Conservation (phyloP, 305 asterid genomes). For the Fraxinus baroniana region DNA sequence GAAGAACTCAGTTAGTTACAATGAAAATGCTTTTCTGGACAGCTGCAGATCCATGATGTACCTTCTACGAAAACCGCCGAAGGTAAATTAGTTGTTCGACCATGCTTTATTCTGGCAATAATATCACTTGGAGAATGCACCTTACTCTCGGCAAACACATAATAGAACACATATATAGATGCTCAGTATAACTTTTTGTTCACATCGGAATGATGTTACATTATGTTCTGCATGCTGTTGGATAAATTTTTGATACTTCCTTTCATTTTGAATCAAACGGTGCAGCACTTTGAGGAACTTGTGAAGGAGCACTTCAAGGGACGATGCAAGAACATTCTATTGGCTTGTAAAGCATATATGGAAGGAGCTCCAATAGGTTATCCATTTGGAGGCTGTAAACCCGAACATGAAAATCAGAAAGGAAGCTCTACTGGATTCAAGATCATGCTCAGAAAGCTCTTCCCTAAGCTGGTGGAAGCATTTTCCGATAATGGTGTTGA, state of each 20-base stretch:
- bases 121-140: background rate
- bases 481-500: conserved; percentile 63
- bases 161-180: background rate
- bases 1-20: conserved; percentile 75
- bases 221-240: background rate
- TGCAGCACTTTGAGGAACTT: conserved; percentile 91
- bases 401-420: conserved; percentile 38
- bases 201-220: background rate
- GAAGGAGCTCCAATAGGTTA: conserved; percentile 71
- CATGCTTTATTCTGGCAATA: background rate
- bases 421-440: conserved; percentile 91
- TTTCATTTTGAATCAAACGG: conserved; percentile 17
- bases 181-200: background rate
- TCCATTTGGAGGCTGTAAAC: conserved; percentile 32
- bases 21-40: conserved; percentile 85
- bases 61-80: conserved; percentile 77
- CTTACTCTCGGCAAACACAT: background rate
- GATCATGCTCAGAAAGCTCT: conserved; percentile 83
- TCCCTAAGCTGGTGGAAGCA: conserved; percentile 72
- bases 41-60: conserved; percentile 84
- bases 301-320: conserved; percentile 69
- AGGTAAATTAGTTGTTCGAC: conserved; percentile 39
- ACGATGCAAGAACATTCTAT: conserved; percentile 50
- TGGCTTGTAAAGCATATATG: conserved; percentile 75
- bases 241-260: background rate